Percentiles rank a stretch among this genome's conserved stretches.
These are phyloP conservation scores for Cenchrus purpureus DNA, from an alignment of 176 grass and related monocot genomes.

Conservation along the genomic window DNA sequence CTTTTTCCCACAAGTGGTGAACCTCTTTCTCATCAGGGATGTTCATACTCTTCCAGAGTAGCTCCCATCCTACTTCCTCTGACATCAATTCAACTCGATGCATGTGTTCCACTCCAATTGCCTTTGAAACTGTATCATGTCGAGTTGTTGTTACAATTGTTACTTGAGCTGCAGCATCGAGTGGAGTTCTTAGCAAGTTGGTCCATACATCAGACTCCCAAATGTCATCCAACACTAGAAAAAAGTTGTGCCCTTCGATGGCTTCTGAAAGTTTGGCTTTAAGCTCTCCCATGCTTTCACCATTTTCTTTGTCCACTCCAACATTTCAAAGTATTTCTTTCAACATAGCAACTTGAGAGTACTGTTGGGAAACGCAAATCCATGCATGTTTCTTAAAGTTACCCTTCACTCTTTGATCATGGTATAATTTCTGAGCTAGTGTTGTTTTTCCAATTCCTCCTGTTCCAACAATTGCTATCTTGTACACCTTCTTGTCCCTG, in stretches of 20 bases:
- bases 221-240: conserved; percentile 49
- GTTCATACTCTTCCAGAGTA: conserved; percentile 33
- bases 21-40: conserved; percentile 29
- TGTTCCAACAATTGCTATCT: conserved; percentile 36
- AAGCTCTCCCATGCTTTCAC: not conserved
- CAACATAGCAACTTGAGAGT: not conserved
- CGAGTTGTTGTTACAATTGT: conserved; percentile 40
- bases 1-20: not conserved
- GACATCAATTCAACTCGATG: conserved; percentile 45
- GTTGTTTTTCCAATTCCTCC: conserved; percentile 49
- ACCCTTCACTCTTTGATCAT: conserved; percentile 21
- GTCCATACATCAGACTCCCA: conserved; percentile 39
- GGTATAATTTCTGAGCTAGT: not conserved
- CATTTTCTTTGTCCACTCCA: too few species aligned
- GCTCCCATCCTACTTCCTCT: conserved; percentile 2
- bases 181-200: conserved; percentile 16
- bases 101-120: not conserved
- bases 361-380: conserved; percentile 43
- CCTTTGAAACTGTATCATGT: not conserved
- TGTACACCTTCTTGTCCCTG: not conserved
- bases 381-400: conserved; percentile 38
- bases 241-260: not conserved
- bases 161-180: conserved; percentile 10
- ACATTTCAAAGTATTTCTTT: not conserved
- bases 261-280: not conserved